Percentiles rank a stretch among this genome's conserved stretches.
Conservation (phyloP, 1,139 yeast genomes). For the Pichia sp. region DNA sequence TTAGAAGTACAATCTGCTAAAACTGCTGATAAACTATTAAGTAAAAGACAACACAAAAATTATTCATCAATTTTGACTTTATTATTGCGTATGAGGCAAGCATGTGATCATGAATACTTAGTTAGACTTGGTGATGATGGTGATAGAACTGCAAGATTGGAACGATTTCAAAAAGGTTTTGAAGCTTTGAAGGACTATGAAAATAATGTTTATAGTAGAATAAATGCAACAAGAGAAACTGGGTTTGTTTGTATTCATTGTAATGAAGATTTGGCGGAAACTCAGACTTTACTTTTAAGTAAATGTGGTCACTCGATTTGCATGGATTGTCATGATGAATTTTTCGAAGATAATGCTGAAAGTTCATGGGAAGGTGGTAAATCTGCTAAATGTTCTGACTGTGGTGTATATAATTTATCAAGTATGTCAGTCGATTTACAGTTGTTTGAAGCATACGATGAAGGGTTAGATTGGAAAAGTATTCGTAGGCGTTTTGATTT, state of each 20-base stretch:
- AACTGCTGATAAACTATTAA: slow-evolving; percentile 48
- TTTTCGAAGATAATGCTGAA: slow-evolving; percentile 39
- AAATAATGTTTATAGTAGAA: slow-evolving; percentile 10
- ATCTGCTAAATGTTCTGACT: slow-evolving; percentile 41
- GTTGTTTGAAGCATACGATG: slow-evolving; percentile 44
- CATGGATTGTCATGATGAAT: slow-evolving; percentile 50
- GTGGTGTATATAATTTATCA: slow-evolving; percentile 31
- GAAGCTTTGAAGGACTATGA: slow-evolving; percentile 15
- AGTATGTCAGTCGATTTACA: slow-evolving; percentile 42
- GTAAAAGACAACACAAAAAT: slow-evolving; percentile 21
- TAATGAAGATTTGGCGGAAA: slow-evolving; percentile 48
- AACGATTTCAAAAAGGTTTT: slow-evolving; percentile 17
- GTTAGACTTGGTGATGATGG: slow-evolving; percentile 55
- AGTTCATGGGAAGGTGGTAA: slow-evolving; percentile 32
- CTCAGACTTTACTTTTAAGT: slow-evolving; percentile 41
- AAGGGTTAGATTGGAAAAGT: slow-evolving; percentile 24
- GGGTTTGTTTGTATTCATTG: slow-evolving; percentile 63
- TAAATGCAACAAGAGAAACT: slow-evolving; percentile 24
- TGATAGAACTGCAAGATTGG: slow-evolving; percentile 20
- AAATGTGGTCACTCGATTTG: slow-evolving; percentile 71
- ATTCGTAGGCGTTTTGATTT: slow-evolving; percentile 18
- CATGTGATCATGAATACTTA: slow-evolving; percentile 78
- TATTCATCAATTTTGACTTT: slow-evolving; percentile 59
- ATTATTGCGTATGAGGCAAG: slow-evolving; percentile 77
- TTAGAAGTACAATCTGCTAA: slow-evolving; percentile 55